Percentiles rank a stretch among this genome's conserved stretches.
Evolutionary conservation across 2,329 filamentous ascomycete species (phyloP).

Genomic region (Annulohypoxylon truncatum): DNA sequence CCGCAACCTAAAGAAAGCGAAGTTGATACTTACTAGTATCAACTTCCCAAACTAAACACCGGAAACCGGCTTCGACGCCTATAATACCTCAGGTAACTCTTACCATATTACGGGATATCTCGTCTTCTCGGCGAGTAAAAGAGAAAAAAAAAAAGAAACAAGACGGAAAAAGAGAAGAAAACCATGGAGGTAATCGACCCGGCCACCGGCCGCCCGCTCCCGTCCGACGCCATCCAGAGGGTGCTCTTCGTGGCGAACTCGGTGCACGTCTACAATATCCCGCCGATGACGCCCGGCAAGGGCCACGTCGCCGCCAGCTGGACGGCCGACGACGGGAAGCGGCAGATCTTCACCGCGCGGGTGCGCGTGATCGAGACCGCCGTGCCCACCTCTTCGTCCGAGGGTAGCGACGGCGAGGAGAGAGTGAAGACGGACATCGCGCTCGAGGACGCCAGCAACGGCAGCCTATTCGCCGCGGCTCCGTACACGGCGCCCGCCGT

Average conservation of each 20-base stretch:
- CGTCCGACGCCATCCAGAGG: conserved; percentile 83
- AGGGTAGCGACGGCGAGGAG: conserved; percentile 55
- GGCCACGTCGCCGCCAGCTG: conserved; percentile 83
- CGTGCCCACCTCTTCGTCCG: conserved; percentile 58
- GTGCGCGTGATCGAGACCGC: conserved; percentile 83
- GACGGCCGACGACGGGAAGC: conserved; percentile 75
- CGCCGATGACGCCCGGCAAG: conserved; percentile 79
- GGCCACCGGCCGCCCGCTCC: conserved; percentile 74
- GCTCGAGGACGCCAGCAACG: conserved; percentile 78
- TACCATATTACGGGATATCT: not conserved
- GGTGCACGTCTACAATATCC: conserved; percentile 90
- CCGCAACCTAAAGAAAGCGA: conserved; percentile 4
- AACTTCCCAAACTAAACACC: not conserved
- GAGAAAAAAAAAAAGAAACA: not conserved
- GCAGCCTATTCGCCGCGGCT: conserved; percentile 84
- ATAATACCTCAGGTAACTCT: not conserved
- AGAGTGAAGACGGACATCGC: conserved; percentile 79
- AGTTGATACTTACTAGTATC: no score
- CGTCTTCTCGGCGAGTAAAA: not conserved
- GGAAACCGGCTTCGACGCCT: not conserved
- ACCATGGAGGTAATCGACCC: conserved; percentile 76
- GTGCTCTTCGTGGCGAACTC: conserved; percentile 79
- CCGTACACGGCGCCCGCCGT: conserved; percentile 75
- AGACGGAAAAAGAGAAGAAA: not conserved
- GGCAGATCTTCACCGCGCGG: conserved; percentile 87